Evolutionary conservation across 1,284 basidiomycete genomes (phyloP), one percentile per base, ranked within the genome.

Genomic region (Cryptococcus sp.): DNA sequence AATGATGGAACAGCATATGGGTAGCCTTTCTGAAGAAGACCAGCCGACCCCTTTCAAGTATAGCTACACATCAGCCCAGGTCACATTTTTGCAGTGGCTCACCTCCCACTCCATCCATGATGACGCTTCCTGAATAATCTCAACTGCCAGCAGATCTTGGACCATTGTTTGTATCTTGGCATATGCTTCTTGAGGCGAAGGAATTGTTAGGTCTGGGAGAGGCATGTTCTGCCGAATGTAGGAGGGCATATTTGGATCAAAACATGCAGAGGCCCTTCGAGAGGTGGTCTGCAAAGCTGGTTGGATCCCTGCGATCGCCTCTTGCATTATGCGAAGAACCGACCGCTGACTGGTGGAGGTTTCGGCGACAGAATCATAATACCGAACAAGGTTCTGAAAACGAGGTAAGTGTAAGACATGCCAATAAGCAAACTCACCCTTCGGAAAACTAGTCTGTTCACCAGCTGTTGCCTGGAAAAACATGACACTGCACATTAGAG

Each of bases 161-260:
- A 89, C 61, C 8, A 88, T 69, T 0, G 67, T 72, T 5, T 77
- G 71, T 1, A 89, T 61, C 0, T 78, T 73, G 16, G 79, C 65
- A 83, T 86, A 89, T 0, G 81, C 82, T 3, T 80, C 71, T 13
- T 78, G 72, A 45, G 81, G 77, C 1, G 79, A 63, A 0, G 84
- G 84, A 0, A 87, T 68, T 4, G 80, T 72, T 16, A 88, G 77
- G 3, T 84, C 76, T 15, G 85, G 83, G 7, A 89, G 82, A 0
- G 91, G 91, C 69, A 89, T 85, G 59, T 83, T 84, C 39, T 85
- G 86, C 24, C 85, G 85, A 0, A 93, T 79, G 47, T 82, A 80
- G 6, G 88, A 49, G n/a, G 56, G 36, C 23, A 59, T 59, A 4
- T 46, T 9, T 4, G 39, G 18, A 33, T 58, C 56, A 18, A 62